Evolutionary conservation across 179 eudicot genomes (phyloP).

Genomic region (Sideroxylon spinosum): DNA sequence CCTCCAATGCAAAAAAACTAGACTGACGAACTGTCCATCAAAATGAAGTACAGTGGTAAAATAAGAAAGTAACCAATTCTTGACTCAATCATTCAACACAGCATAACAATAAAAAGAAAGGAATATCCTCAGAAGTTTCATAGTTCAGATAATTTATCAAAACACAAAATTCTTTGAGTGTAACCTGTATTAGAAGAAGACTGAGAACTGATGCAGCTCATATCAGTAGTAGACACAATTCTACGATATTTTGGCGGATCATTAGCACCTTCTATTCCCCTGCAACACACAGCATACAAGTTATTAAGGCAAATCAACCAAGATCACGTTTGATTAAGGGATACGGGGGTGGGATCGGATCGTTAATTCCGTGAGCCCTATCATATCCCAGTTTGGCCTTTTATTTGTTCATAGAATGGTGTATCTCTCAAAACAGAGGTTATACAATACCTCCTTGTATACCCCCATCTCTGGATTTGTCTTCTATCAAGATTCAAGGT

Average conservation of each 20-base stretch:
- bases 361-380: too few relatives aligned
- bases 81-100: not conserved
- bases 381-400: too few relatives aligned
- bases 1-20: too few relatives aligned
- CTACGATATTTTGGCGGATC: conserved; percentile 57
- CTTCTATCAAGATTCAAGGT: too few relatives aligned
- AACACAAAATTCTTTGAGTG: conserved; percentile 15
- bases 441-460: too few relatives aligned
- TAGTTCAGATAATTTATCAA: conserved; percentile 4
- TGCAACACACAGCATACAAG: conserved; percentile 17
- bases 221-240: conserved; percentile 63
- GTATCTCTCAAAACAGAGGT: too few relatives aligned
- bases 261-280: conserved; percentile 47
- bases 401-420: too few relatives aligned
- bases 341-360: too few relatives aligned
- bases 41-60: not conserved
- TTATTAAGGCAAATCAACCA: not conserved
- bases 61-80: not conserved
- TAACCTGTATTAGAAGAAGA: conserved; percentile 55
- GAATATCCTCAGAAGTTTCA: not conserved
- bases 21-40: not conserved
- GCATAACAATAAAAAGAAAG: not conserved
- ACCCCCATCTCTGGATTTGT: too few relatives aligned
- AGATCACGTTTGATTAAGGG: not conserved
- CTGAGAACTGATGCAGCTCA: conserved; percentile 52